Evolutionary conservation across 257 asterid genomes (phyloP).

Genomic region (Sherardia arvensis): DNA sequence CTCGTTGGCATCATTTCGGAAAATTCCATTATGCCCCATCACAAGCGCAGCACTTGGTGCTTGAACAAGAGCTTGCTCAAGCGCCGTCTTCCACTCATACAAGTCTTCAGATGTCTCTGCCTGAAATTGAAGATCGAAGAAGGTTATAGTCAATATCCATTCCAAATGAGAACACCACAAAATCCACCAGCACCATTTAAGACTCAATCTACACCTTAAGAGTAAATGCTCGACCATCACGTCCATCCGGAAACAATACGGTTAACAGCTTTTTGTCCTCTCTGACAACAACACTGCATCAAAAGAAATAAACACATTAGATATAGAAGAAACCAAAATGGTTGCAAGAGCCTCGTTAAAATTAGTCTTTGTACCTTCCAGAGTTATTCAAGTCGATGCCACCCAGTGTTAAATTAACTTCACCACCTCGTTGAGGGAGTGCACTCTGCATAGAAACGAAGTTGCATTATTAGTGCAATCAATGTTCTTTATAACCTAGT

Average conservation of each 20-base stretch:
- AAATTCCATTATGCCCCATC: constrained; percentile 92
- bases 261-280: constrained; percentile 87
- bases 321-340: neutral
- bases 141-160: constrained; percentile 7
- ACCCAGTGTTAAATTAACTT: constrained; percentile 86
- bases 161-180: neutral
- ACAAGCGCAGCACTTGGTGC: constrained; percentile 94
- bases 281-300: constrained; percentile 82
- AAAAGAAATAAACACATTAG: constrained; percentile 4
- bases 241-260: constrained; percentile 90
- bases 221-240: constrained; percentile 93
- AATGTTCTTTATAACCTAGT: too few species aligned
- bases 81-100: constrained; percentile 91
- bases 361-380: constrained; percentile 57
- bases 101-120: constrained; percentile 87
- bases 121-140: constrained; percentile 31
- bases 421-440: constrained; percentile 90
- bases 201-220: constrained; percentile 46
- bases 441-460: constrained; percentile 46
- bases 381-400: constrained; percentile 92
- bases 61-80: constrained; percentile 85
- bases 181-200: neutral
- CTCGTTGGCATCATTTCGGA: constrained; percentile 63
- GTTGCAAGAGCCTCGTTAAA: neutral
- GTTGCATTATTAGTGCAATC: neutral